Evolutionary conservation across 306 rosid species (phyloP), one percentile per base, ranked within the genome.

Genomic region (Sicyos edulis): DNA sequence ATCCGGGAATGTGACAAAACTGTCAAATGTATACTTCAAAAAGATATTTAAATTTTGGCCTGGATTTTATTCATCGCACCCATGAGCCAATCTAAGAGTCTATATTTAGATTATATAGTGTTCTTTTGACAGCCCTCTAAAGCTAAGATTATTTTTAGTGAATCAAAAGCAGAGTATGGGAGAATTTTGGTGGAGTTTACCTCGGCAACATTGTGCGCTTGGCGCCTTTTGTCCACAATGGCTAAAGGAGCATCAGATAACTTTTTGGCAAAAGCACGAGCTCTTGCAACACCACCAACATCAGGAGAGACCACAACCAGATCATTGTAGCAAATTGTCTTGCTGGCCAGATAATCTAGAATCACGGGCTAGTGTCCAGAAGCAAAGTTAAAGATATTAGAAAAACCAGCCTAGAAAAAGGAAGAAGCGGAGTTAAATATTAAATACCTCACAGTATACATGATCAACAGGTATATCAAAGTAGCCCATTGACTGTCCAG

Each of bases 201-300:
- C 99, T 93, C 97, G 47, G 97, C 96, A 78, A 91, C 53, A 74
- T 91, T 95, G 80, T 95, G 99, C 55, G 85, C 99, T 56, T 91
- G 95, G 26, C 99, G 96, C 75, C 99, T 87, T 82, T 95, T 95
- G 83, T 95, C 97, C 50, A 95, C 99, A 72, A 95, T 95, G 47
- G 99, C 99, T 76, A 95, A 84, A 72, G 99, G 99, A 53, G 99
- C 99, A 86, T 95, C 97, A 14, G 95, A 95, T 82, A 95, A 75
- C 12, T 95, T 95, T 83, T 95, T 95, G 26, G 99, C 99, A 62
- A 91, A 95, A 58, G 99, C 95, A 73, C 96, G 99, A 70, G 99
- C 99, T 78, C 99, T 85, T 69, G 96, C 99, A 75, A 95, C 99
- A 59, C 99, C 99, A 37, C 99, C 99, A 83, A 95, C 99, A 86